phyloP scores from a whole-genome alignment of 1,284 basidiomycete species.

The Pseudozyma sp. region DNA sequence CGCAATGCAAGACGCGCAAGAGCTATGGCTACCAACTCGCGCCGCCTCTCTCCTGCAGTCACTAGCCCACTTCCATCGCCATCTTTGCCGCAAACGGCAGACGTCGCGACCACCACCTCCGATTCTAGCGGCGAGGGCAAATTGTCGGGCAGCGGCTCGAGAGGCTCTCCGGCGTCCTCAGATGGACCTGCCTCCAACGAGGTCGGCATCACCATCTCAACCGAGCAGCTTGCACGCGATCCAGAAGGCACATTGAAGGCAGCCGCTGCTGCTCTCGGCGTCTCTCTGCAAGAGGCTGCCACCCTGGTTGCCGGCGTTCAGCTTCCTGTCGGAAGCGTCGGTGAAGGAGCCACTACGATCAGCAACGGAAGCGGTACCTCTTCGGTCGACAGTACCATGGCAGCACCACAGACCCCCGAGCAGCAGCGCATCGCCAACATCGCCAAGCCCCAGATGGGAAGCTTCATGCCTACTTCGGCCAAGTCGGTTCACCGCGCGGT shows the following conservation, averaged over 20 bases:
- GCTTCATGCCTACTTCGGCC: conserved; percentile 61
- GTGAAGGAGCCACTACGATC: not conserved
- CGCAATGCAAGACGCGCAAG: conserved; percentile 63
- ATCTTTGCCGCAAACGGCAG: conserved; percentile 20
- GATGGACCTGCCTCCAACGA: conserved; percentile 41
- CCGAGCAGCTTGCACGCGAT: conserved; percentile 51
- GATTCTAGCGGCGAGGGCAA: conserved; percentile 30
- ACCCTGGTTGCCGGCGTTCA: conserved; percentile 48
- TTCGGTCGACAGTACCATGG: conserved; percentile 15
- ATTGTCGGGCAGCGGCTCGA: conserved; percentile 17
- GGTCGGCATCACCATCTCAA: conserved; percentile 55
- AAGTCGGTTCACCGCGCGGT: conserved; percentile 67
- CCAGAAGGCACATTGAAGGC: conserved; percentile 51
- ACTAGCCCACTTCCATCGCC: conserved; percentile 44
- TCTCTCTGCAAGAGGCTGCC: conserved; percentile 48
- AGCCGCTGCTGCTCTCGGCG: conserved; percentile 49
- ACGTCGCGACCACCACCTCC: conserved; percentile 3
- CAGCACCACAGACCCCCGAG: conserved; percentile 41
- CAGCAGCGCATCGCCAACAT: conserved; percentile 30
- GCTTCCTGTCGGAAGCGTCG: conserved; percentile 13
- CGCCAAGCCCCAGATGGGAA: conserved; percentile 61
- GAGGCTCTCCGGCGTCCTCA: conserved; percentile 28
- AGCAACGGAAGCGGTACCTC: conserved; percentile 15
- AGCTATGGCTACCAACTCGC: conserved; percentile 63
- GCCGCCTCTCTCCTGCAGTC: conserved; percentile 55